Base-by-base conservation (phyloP, 2,329 filamentous ascomycete species). In the Peltaster fructicola region DNA sequence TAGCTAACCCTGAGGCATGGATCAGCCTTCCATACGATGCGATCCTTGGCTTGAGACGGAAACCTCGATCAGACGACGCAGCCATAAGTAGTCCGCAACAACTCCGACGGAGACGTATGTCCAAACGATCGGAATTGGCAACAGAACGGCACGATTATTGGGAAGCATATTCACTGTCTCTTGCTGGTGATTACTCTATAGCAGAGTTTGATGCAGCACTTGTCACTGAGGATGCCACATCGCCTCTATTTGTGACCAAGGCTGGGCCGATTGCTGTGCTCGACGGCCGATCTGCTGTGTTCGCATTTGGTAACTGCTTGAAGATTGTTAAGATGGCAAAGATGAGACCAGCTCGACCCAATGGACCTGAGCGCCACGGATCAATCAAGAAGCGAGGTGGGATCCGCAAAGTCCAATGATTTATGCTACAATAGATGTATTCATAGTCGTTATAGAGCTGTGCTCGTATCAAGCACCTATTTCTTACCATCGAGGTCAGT, bases 231-330 rank as follows among this genome's bases (percentile, higher is more conserved):
- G 53, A 22, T 4, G 51, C 55, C 2, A 57, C 65, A 3, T 56
- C 61, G 3, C 59, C 68, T 29, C 55, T 84, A 4, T 66, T 79
- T 22, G 68, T 80, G 12, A 65, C 65, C 3, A 60, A 61, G 22
- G 53, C 75, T 2, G 78, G 77, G 0, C 76, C 76, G 1, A 65
- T 75, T 29, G 57, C 59, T 2, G 56, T 56, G 25, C 52, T 80
- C 1, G 76, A 76, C 8, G 61, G 64, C 23, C 59, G 62, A 22
- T 74, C 71, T 24, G 59, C 79, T 3, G 77, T 68, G 0, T 63
- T 84, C 15, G 73, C 65, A 0, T 68, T 82, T 30, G 78, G 76
- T 8, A 77, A 81, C 36, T 59, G 68, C 2, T 59, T 82, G 39
- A 82, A 81, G n/a, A n/a, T n/a, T n/a, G n/a, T n/a, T n/a, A n/a